Conservation (phyloP, 1,284 basidiomycete genomes). For the Cryptococcus sp. region DNA sequence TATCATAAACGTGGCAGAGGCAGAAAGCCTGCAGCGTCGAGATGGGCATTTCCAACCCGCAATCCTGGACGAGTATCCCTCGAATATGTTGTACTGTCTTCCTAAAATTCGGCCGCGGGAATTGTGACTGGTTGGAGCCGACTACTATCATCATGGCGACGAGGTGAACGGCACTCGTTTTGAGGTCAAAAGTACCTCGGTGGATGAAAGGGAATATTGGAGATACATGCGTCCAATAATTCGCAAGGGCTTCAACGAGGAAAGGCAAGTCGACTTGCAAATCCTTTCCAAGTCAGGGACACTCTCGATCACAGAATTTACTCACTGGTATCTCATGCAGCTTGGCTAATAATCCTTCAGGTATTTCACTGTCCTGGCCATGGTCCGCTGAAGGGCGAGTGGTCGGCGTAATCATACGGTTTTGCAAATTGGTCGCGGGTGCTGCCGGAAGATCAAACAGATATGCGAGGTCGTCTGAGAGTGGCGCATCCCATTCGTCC, state of each 20-base stretch:
- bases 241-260: constrained; percentile 24
- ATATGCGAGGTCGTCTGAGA: no score
- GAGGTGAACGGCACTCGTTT: constrained; percentile 32
- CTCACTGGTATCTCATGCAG: constrained; percentile 7
- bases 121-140: constrained; percentile 24
- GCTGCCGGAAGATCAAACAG: neutral
- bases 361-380: constrained; percentile 10
- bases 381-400: neutral
- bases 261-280: constrained; percentile 25
- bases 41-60: constrained; percentile 41
- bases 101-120: constrained; percentile 15
- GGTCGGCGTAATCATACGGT: neutral
- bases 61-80: constrained; percentile 36
- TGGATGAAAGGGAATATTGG: constrained; percentile 47
- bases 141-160: constrained; percentile 42
- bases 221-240: constrained; percentile 39
- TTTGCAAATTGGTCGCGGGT: neutral
- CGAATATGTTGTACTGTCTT: constrained; percentile 28
- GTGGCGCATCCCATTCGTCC: no score
- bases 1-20: constrained; percentile 45
- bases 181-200: constrained; percentile 39
- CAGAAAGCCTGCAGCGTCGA: constrained; percentile 40
- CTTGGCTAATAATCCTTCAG: constrained; percentile 1
- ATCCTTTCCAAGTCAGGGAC: constrained; percentile 18
- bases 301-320: constrained; percentile 16